Base-by-base conservation (phyloP, 306 rosid genomes). In the Vigna radiata region DNA sequence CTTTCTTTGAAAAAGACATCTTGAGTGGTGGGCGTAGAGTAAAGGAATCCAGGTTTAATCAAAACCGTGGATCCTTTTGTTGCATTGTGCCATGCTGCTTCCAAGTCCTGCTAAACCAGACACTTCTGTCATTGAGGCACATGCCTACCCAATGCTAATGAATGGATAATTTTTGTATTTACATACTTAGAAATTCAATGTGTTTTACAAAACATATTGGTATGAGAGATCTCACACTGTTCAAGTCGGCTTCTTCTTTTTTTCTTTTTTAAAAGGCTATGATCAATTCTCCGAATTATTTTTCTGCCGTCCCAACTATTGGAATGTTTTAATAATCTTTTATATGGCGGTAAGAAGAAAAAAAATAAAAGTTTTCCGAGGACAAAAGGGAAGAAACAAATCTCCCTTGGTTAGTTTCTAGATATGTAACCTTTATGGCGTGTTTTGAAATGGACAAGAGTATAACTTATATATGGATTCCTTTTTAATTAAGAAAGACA, bases 61-160 rank as follows among this genome's bases (percentile, higher is more conserved):
- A 81, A 78, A 77, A 77, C 79, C 44, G 1, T 79, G 81, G 62
- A 67, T 73, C 64, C 36, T 25, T 27, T 72, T 77, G 87, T 80
- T 54, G 18, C 70, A 29, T 77, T 60, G 71, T 62, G 27, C 53
- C 70, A 16, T 36, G 77, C 72, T 47, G 27, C 77, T 65, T 49
- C 64, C 43, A n/a, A 2, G 60, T 64, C 62, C 49, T 18, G 82
- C 71, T 72, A 31, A 53, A 55, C 71, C 79, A 55, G 49, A 39
- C 59, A 17, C 63, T 16, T 66, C 29, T 48, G 16, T 43, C 46
- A 58, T 66, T 27, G 4, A 10, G 36, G 39, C 43, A 73, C 31
- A 48, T 44, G 64, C 36, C 59, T 15, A 15, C 12, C 4, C 13
- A 3, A 41, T 7, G 13, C 13, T 8, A 41, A 9, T 41, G 9